phyloP scores from a whole-genome alignment of 2,329 filamentous ascomycete genomes.

The Juglanconis sp. region DNA sequence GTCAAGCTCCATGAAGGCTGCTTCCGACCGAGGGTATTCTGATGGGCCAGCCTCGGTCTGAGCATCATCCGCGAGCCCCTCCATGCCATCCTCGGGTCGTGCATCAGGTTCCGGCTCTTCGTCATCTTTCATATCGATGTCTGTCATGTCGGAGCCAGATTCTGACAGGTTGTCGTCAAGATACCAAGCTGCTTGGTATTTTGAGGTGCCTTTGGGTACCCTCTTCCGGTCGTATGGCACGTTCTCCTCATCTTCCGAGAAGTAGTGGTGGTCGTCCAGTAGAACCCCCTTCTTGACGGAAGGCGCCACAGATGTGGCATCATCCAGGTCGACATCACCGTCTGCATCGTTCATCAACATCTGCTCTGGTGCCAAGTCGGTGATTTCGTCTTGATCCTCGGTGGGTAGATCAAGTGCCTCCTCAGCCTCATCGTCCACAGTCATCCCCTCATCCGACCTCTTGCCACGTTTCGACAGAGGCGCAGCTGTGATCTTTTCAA shows the following conservation, averaged over 20 bases:
- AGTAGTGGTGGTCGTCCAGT: constrained; percentile 96
- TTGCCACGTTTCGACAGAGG: constrained; percentile 61
- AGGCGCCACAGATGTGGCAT: constrained; percentile 39
- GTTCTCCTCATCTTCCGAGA: constrained; percentile 78
- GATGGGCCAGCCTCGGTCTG: constrained; percentile 77
- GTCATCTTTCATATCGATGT: constrained; percentile 57
- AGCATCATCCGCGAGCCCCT: constrained; percentile 62
- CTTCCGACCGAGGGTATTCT: constrained; percentile 87
- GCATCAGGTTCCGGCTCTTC: constrained; percentile 52
- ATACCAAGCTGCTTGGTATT: constrained; percentile 94
- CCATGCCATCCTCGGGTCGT: constrained; percentile 78
- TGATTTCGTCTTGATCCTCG: constrained; percentile 78
- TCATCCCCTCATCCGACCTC: constrained; percentile 63
- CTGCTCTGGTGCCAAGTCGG: constrained; percentile 82
- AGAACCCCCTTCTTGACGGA: constrained; percentile 78
- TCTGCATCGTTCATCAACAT: constrained; percentile 68
- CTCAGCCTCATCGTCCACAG: constrained; percentile 57
- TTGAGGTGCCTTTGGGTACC: constrained; percentile 85
- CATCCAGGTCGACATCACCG: constrained; percentile 39
- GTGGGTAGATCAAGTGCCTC: constrained; percentile 67
- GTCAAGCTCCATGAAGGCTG: constrained; percentile 77
- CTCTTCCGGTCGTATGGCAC: constrained; percentile 63
- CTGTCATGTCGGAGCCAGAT: constrained; percentile 80
- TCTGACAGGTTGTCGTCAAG: constrained; percentile 72
- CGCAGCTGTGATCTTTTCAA: constrained; percentile 81